Conservation (phyloP, 495 filamentous ascomycete species). For the Chaetomium fimeti region DNA sequence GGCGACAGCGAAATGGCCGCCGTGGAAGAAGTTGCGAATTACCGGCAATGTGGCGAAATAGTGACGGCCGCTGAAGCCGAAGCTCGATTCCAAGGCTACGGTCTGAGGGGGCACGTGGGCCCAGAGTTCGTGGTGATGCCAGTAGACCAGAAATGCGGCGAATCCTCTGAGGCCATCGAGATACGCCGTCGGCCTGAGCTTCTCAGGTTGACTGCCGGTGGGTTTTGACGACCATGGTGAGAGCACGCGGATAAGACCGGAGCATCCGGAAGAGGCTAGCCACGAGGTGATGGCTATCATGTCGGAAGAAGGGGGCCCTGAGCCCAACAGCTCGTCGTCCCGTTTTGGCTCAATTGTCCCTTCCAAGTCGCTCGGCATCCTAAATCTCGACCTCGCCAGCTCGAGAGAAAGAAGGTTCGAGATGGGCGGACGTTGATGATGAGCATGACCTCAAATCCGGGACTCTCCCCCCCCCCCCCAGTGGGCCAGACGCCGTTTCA, state of each 20-base stretch:
- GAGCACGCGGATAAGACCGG: slow-evolving; percentile 19
- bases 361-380: slow-evolving; percentile 17
- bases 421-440: not conserved
- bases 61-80: slow-evolving; percentile 37
- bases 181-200: slow-evolving; percentile 43
- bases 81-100: slow-evolving; percentile 37
- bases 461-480: not conserved
- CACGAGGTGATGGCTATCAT: slow-evolving; percentile 6
- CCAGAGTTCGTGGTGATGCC: slow-evolving; percentile 50
- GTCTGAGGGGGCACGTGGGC: slow-evolving; percentile 31
- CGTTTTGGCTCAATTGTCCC: slow-evolving; percentile 16
- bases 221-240: slow-evolving; percentile 15
- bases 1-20: slow-evolving; percentile 55
- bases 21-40: slow-evolving; percentile 44
- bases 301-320: not conserved
- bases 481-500: slow-evolving; percentile 2
- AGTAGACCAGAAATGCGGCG: slow-evolving; percentile 50
- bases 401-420: not conserved
- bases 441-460: not conserved
- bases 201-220: slow-evolving; percentile 19
- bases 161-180: slow-evolving; percentile 50
- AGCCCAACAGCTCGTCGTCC: slow-evolving; percentile 3
- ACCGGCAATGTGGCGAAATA: slow-evolving; percentile 43
- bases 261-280: slow-evolving; percentile 11
- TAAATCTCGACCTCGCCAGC: not conserved